phyloP scores from a whole-genome alignment of 2,329 filamentous ascomycete genomes.

The Lachnellula arida region DNA sequence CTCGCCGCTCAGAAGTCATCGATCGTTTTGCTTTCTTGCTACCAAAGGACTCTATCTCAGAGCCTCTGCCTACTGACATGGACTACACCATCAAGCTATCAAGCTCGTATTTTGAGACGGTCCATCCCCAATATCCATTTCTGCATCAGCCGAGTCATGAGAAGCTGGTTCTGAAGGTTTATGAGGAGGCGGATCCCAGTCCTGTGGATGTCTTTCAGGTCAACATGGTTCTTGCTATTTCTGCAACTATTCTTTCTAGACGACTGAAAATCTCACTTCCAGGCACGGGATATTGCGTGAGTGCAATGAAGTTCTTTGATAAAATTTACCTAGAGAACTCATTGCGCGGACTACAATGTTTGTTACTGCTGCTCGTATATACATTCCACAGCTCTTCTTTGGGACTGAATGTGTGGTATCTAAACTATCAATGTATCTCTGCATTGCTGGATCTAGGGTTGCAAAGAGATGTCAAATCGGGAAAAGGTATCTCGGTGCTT shows the following conservation, averaged over 20 bases:
- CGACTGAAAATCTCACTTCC: constrained; percentile 41
- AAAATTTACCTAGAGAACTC: constrained; percentile 45
- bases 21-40: background rate
- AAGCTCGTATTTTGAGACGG: constrained; percentile 43
- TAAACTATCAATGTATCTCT: constrained; percentile 52
- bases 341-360: constrained; percentile 44
- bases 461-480: constrained; percentile 44
- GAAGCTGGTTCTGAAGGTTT: constrained; percentile 33
- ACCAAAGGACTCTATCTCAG: background rate
- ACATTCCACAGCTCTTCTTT: constrained; percentile 47
- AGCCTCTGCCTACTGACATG: constrained; percentile 25
- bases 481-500: constrained; percentile 40
- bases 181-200: constrained; percentile 27
- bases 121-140: constrained; percentile 47
- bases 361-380: constrained; percentile 44
- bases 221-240: constrained; percentile 50
- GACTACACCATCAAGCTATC: constrained; percentile 40
- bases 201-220: constrained; percentile 41
- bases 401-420: constrained; percentile 47
- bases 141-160: constrained; percentile 42
- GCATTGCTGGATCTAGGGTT: constrained; percentile 47
- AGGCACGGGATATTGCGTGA: constrained; percentile 44
- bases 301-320: constrained; percentile 44
- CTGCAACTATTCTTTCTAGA: constrained; percentile 41
- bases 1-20: background rate